Evolutionary conservation across 2,329 filamentous ascomycete species (phyloP), one percentile per base, ranked within the genome.

Genomic region (Beauveria australis): DNA sequence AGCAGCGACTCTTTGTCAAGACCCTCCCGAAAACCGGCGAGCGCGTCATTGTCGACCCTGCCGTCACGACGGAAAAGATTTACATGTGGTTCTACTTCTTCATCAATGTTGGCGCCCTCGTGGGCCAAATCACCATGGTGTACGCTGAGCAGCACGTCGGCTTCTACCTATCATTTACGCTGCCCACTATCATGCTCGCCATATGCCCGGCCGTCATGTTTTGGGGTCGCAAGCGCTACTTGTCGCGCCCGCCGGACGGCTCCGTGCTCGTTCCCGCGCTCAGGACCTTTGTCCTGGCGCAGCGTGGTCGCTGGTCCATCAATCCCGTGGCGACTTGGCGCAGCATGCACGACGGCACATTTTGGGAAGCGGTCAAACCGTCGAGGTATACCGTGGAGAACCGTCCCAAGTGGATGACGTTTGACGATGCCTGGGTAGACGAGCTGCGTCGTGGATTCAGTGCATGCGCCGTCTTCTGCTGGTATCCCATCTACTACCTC

Each of bases 341-440:
- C 66, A 82, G 85, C 66, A 77, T 87, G 67, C 79, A 83, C 63
- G 75, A 78, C 57, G 76, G 77, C 7, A 76, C 77, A 26, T 78
- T 90, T 72, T 92, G 88, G 85, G 82, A 89, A 43, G 75, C 75
- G 9, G 84, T 87, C 62, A 90, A 89, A 77, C 89, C 88, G 1
- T 88, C 83, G 65, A 74, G 75, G n/a, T 80, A 89, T 44, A 76
- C 78, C 24, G 75, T 79, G 47, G 74, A 74, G 22, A 73, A 74
- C 53, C 83, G 82, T 43, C 88, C 85, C 0, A 65, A 66, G 1
- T 91, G 87, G 87, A 92, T 92, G 86, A 88, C 82, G 2, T 91
- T 91, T 66, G 88, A 92, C 64, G 89, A 92, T 65, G 82, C 82
- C 22, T 92, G 88, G 88, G 88, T 92, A 43, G 88, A 90, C 68